Conservation (phyloP, 1,284 basidiomycete genomes). For the Ustilago lituana region DNA sequence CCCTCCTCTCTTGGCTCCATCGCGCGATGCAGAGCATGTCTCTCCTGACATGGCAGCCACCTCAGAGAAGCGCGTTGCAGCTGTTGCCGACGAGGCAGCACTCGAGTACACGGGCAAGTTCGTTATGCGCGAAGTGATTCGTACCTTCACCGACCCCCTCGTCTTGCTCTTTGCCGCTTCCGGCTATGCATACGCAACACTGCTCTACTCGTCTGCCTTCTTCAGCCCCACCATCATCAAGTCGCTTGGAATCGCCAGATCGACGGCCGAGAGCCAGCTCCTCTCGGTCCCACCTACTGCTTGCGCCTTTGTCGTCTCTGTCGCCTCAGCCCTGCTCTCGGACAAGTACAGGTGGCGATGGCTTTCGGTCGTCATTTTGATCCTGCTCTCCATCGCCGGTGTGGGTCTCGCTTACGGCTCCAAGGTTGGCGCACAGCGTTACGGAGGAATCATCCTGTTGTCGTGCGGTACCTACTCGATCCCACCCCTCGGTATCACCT, state of each 20-base stretch:
- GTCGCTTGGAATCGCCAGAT: conserved; percentile 37
- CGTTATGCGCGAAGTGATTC: conserved; percentile 45
- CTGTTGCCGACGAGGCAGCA: conserved; percentile 16
- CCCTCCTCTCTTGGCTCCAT: conserved; percentile 4
- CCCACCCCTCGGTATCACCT: conserved; percentile 45
- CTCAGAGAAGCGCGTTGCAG: conserved; percentile 22
- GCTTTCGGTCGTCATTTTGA: conserved; percentile 33
- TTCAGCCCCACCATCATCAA: conserved; percentile 63
- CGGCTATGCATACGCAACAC: conserved; percentile 51
- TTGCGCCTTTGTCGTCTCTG: conserved; percentile 53
- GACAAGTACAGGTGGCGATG: conserved; percentile 53
- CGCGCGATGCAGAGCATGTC: conserved; percentile 8
- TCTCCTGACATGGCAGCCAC: conserved; percentile 11
- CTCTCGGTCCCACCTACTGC: conserved; percentile 59
- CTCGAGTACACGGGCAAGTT: conserved; percentile 34
- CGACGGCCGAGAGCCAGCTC: conserved; percentile 51
- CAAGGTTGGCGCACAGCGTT: conserved; percentile 26
- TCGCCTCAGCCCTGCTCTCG: conserved; percentile 52
- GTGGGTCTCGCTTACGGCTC: conserved; percentile 50
- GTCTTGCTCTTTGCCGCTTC: conserved; percentile 41
- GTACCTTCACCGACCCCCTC: conserved; percentile 50
- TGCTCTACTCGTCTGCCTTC: conserved; percentile 56
- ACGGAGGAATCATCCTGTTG: conserved; percentile 58
- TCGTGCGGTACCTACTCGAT: conserved; percentile 50
- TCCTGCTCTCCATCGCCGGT: conserved; percentile 49